Conservation (phyloP, 495 filamentous ascomycete species). For the Neurospora hispaniola region DNA sequence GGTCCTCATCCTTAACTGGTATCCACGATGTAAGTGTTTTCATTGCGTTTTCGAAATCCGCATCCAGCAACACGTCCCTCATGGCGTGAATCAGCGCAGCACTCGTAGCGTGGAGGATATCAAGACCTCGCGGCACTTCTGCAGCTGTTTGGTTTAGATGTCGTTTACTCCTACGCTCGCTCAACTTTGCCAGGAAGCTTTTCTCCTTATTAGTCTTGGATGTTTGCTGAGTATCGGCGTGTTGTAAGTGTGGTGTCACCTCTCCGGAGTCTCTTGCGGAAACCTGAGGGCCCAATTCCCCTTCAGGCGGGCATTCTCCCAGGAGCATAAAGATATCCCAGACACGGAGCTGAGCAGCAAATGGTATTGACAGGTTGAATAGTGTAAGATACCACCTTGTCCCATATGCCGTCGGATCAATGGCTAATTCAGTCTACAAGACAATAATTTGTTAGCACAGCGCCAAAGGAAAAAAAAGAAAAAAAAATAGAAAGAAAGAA, state of each 20-base stretch:
- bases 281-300: conserved; percentile 12
- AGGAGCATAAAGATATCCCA: conserved; percentile 99
- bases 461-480: background rate
- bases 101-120: conserved; percentile 82
- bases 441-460: conserved; percentile 1
- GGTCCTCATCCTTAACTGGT: conserved; percentile 87
- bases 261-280: background rate
- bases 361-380: conserved; percentile 96
- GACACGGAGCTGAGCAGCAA: conserved; percentile 90
- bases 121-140: conserved; percentile 43
- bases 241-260: background rate
- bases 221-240: conserved; percentile 4
- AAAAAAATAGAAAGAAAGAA: too few species aligned
- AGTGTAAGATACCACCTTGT: conserved; percentile 96
- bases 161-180: background rate
- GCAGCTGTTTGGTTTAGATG: background rate
- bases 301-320: conserved; percentile 48
- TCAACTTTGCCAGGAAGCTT: background rate
- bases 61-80: conserved; percentile 80
- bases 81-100: conserved; percentile 90
- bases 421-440: conserved; percentile 62
- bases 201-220: background rate
- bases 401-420: conserved; percentile 84
- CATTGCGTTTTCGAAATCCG: conserved; percentile 97
- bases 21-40: conserved; percentile 95